Evolutionary conservation across 2,329 filamentous ascomycete genomes (phyloP).

Genomic region (Talaromyces islandicus): DNA sequence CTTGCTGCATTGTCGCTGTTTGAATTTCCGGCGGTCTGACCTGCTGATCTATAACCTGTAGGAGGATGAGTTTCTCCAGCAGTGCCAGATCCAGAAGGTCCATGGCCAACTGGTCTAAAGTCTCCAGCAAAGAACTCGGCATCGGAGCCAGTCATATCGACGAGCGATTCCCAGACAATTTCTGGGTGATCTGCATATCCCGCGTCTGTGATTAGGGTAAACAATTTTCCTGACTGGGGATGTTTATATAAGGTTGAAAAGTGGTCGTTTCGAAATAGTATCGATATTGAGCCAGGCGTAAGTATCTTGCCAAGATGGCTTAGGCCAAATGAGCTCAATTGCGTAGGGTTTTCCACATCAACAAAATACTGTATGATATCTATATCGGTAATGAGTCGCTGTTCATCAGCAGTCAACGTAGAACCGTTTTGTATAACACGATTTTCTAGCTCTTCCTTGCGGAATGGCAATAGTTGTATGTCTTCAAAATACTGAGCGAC

Average conservation of each 20-base stretch:
- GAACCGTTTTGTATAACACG: conserved; percentile 59
- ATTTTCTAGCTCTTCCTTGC: conserved; percentile 79
- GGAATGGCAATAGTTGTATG: conserved; percentile 80
- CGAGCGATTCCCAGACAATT: conserved; percentile 91
- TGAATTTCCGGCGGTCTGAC: not conserved
- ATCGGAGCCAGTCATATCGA: conserved; percentile 76
- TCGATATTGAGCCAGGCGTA: conserved; percentile 72
- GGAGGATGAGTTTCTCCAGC: conserved; percentile 10
- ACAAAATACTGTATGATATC: conserved; percentile 78
- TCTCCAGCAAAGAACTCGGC: conserved; percentile 86
- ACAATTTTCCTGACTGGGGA: conserved; percentile 65
- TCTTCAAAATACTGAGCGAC: conserved; percentile 85
- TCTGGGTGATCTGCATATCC: conserved; percentile 85
- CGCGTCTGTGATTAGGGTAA: conserved; percentile 85
- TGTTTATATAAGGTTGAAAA: conserved; percentile 93
- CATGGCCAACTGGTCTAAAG: conserved; percentile 73
- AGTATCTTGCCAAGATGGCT: conserved; percentile 66
- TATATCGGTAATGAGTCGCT: conserved; percentile 70
- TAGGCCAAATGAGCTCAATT: conserved; percentile 77
- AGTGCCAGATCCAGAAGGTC: conserved; percentile 2
- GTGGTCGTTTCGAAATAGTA: conserved; percentile 94
- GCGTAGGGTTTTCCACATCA: conserved; percentile 66
- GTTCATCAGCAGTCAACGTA: conserved; percentile 67
- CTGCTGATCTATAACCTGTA: conserved; percentile 21
- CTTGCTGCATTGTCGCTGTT: not conserved